Conservation (phyloP, 2,329 filamentous ascomycete genomes). For the Metarhizium rileyi region DNA sequence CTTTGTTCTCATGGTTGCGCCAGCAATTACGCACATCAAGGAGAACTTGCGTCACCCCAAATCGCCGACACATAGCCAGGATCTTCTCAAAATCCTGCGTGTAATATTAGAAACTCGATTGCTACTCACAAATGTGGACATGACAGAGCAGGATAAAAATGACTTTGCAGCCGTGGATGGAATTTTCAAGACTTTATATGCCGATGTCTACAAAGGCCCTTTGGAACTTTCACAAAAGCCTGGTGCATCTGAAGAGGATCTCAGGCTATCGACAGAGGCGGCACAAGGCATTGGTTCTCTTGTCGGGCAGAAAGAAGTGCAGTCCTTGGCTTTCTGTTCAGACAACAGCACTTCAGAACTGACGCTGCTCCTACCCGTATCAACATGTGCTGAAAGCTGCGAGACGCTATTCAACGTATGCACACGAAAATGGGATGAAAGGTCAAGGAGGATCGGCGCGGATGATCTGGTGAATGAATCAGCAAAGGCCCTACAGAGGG, state of each 20-base stretch:
- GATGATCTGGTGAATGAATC: slow-evolving; percentile 32
- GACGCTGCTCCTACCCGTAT: slow-evolving; percentile 23
- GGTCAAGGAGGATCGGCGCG: slow-evolving; percentile 13
- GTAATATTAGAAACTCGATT: slow-evolving; percentile 39
- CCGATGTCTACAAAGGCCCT: slow-evolving; percentile 31
- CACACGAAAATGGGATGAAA: slow-evolving; percentile 13
- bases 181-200: slow-evolving; percentile 32
- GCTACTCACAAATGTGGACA: slow-evolving; percentile 24
- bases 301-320: slow-evolving; percentile 25
- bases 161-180: slow-evolving; percentile 26
- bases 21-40: slow-evolving; percentile 38
- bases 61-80: slow-evolving; percentile 38
- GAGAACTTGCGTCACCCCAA: slow-evolving; percentile 41
- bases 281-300: slow-evolving; percentile 37
- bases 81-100: slow-evolving; percentile 41
- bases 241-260: slow-evolving; percentile 25
- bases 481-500: slow-evolving; percentile 30
- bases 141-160: slow-evolving; percentile 25
- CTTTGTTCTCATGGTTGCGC: slow-evolving; percentile 38
- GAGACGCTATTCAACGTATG: slow-evolving; percentile 23
- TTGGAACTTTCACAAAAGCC: slow-evolving; percentile 21
- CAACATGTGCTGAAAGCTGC: slow-evolving; percentile 28
- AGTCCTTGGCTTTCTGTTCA: background rate
- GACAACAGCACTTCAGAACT: slow-evolving; percentile 1
- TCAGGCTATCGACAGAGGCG: slow-evolving; percentile 32